Base-by-base conservation (phyloP, 2,329 filamentous ascomycete species). In the Zymoseptoria tritici region DNA sequence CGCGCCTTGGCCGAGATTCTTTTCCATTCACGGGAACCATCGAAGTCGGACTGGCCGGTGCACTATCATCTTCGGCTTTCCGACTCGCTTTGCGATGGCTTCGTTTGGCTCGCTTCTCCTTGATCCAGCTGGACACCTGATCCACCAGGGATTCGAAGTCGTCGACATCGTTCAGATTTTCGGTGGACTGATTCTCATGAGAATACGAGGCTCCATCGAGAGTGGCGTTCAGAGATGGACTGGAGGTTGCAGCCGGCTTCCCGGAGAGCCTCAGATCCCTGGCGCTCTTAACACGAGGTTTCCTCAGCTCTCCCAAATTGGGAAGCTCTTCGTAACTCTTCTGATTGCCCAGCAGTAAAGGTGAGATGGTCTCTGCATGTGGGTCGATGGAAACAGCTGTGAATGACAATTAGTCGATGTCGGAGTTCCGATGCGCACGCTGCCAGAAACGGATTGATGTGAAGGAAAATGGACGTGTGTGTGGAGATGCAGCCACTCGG, bases 41-140 rank as follows among this genome's bases (percentile, higher is more conserved):
- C 19, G 52, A 53, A 16, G 29, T 55, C 42, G 51, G 57, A 55
- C 42, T 26, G 29, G 42, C 54, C 19, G 36, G 52, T 19, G 22
- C 52, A 26, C 52, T 50, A 29, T 58, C 52, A 52, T 55, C 21
- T 19, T 57, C 46, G 4, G 13, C 19, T 16, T 52, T 54, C 21
- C 46, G 31, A 21, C 52, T 24, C 61, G 67, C 60, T 66, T 73
- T 78, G 68, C 73, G 75, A 70, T 80, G 70, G 49, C 82, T 81
- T 67, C 85, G 85, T 73, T 88, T 89, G 31, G 80, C 76, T 70
- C 87, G 88, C 75, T 97, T 91, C 55, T 87, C 83, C 67, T 92
- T 85, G 49, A 97, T 77, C 93, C 93, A 97, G 65, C 90, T 85
- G 24, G 84, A 81, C 13, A 97, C 85, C 70, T 95, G 90, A 20